Evolutionary conservation across 805 yeast species (phyloP), one percentile per base, ranked within the genome.

Genomic region (Zygosaccharomyces bailii): DNA sequence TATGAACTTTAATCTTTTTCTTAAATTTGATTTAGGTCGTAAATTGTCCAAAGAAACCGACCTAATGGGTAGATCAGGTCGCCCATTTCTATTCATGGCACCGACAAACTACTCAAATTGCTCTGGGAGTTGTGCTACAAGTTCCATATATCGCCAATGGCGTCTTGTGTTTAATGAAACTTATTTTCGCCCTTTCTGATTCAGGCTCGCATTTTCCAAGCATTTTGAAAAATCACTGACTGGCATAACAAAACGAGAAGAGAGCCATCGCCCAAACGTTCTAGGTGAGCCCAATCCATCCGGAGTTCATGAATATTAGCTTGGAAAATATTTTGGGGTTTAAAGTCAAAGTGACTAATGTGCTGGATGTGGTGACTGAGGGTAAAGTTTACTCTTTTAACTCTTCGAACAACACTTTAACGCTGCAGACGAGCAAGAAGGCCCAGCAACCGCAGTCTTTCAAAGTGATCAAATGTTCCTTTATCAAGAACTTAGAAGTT

Each of bases 311-410:
- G 67, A 59, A 59, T 49, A 39, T 57, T 16, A 60, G 48, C 48
- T 51, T 61, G 30, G 63, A 63, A 23, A 53, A 56, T 34, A 46
- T 60, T 17, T 38, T 62, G 5, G 69, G 69, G 21, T 59, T 59
- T 34, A 74, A 80, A 54, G 85, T 86, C 46, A 78, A 72, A 56
- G 69, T 84, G 42, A 74, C 77, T 9, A 85, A 86, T 40, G 66
- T 75, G 5, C 66, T 79, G 36, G 87, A 83, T 55, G 71, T 73
- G 20, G 69, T 70, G 6, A 69, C 79, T 42, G 69, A 71, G n/a
- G 95, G 93, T 1, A 67, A 73, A 24, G 73, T 86, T 30, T 82
- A 79, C 59, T 74, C 88, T 7, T 82, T 76, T 59, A 76, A 78
- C 45, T 69, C 80, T 5, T 44, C 72, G 70, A 43, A 66, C 51